phyloP scores from a whole-genome alignment of 768 basidiomycete genomes.

The Phallus indusiatus region DNA sequence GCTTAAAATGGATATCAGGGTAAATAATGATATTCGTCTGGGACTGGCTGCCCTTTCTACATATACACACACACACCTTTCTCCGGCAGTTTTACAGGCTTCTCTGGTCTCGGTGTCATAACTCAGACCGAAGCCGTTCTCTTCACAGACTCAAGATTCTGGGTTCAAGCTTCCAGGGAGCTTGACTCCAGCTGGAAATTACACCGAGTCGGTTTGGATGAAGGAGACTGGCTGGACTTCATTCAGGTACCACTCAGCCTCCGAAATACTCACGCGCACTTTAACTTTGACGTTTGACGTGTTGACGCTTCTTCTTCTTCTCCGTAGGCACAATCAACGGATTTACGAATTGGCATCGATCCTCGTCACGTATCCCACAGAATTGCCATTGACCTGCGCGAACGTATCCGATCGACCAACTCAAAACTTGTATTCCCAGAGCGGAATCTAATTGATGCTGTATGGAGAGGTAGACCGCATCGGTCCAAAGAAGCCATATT shows the following conservation, averaged over 20 bases:
- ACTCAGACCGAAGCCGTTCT: constrained; percentile 10
- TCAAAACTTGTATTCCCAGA: constrained; percentile 72
- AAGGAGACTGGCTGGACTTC: constrained; percentile 70
- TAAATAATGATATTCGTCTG: constrained; percentile 25
- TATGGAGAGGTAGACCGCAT: constrained; percentile 69
- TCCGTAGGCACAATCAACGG: constrained; percentile 14
- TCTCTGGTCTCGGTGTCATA: constrained; percentile 15
- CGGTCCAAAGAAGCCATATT: constrained; percentile 58
- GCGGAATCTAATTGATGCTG: constrained; percentile 72
- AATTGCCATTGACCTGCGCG: constrained; percentile 50
- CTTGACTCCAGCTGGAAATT: constrained; percentile 69
- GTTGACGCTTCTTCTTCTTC: not conserved
- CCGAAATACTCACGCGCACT: not conserved
- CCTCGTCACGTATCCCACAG: constrained; percentile 74
- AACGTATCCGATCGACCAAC: constrained; percentile 39
- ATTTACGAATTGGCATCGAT: constrained; percentile 66
- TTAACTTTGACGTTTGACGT: too few species aligned
- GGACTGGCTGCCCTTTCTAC: not conserved
- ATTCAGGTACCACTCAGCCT: constrained; percentile 36
- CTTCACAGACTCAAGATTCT: constrained; percentile 17
- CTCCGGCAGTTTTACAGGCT: constrained; percentile 15
- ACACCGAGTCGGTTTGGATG: constrained; percentile 38
- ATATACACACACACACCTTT: not conserved
- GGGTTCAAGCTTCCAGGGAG: constrained; percentile 33
- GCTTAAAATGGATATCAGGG: constrained; percentile 72